A percentile compares a stretch with the other conserved stretches of the same genome.
Evolutionary conservation across 176 grass and related monocot genomes (phyloP).

Genomic region (Otatea glauca): DNA sequence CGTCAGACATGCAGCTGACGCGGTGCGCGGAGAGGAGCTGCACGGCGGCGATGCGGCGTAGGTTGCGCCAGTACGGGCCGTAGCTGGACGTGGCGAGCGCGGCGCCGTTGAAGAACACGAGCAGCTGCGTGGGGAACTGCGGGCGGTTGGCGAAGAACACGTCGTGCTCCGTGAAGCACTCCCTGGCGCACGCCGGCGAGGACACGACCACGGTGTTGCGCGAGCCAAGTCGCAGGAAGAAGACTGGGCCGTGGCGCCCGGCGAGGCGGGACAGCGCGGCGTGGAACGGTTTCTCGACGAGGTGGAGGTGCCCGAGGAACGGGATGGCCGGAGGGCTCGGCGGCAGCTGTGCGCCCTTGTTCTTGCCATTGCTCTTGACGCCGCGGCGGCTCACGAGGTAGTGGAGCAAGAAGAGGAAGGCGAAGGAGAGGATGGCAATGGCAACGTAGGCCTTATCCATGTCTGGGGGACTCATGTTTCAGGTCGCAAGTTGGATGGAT

Average conservation of each 20-base stretch:
- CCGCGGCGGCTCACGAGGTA: slow-evolving; percentile 20
- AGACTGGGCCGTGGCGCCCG: slow-evolving; percentile 44
- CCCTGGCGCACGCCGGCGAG: slow-evolving; percentile 38
- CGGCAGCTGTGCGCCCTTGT: slow-evolving; percentile 23
- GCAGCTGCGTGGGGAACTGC: slow-evolving; percentile 43
- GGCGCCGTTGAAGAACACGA: slow-evolving; percentile 45
- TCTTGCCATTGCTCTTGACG: background rate
- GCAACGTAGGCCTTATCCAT: slow-evolving; percentile 34
- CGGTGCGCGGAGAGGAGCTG: slow-evolving; percentile 58
- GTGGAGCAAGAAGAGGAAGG: slow-evolving; percentile 45
- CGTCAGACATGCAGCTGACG: slow-evolving; percentile 37
- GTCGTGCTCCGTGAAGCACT: slow-evolving; percentile 73
- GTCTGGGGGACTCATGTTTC: background rate
- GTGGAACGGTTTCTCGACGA: slow-evolving; percentile 63
- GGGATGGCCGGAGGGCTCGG: slow-evolving; percentile 57
- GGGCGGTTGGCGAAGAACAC: slow-evolving; percentile 69
- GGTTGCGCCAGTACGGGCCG: slow-evolving; percentile 65
- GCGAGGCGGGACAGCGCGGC: slow-evolving; percentile 41
- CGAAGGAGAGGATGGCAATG: slow-evolving; percentile 9
- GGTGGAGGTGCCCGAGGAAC: slow-evolving; percentile 73
- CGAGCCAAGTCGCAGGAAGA: slow-evolving; percentile 57
- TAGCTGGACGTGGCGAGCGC: slow-evolving; percentile 50
- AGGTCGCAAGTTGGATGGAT: background rate
- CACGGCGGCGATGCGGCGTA: slow-evolving; percentile 57
- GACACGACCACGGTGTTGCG: slow-evolving; percentile 59